phyloP scores from a whole-genome alignment of 345 rosid species.

The Bruguiera parviflora region DNA sequence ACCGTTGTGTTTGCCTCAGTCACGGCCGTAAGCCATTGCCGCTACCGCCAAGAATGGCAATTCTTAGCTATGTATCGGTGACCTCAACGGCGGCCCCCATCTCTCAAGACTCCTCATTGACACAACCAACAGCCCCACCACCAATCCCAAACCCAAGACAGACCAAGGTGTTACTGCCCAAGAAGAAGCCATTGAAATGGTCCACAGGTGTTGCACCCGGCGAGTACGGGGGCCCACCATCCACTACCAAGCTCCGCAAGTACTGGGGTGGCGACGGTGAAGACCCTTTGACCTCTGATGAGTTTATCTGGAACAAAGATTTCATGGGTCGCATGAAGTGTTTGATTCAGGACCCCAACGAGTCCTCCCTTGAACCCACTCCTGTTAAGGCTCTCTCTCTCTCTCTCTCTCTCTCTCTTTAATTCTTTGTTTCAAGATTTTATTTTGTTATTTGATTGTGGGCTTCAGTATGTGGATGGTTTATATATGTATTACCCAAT shows the following conservation, averaged over 20 bases:
- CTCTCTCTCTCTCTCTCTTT: not conserved
- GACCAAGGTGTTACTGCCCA: conserved; percentile 75
- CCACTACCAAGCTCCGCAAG: conserved; percentile 68
- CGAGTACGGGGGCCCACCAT: conserved; percentile 87
- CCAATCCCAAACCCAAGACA: conserved; percentile 34
- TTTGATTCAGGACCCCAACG: conserved; percentile 46
- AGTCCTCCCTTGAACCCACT: conserved; percentile 29
- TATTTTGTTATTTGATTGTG: not conserved
- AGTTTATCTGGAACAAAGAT: conserved; percentile 89
- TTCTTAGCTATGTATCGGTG: conserved; percentile 52
- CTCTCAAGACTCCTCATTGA: conserved; percentile 42
- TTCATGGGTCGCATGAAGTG: conserved; percentile 74
- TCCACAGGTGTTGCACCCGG: conserved; percentile 92
- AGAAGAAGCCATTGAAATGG: conserved; percentile 82
- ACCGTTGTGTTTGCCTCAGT: too few relatives aligned
- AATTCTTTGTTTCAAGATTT: not conserved
- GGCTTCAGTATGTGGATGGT: not conserved
- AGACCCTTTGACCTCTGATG: conserved; percentile 84
- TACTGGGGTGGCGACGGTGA: conserved; percentile 85
- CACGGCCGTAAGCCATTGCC: too few relatives aligned
- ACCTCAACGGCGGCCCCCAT: conserved; percentile 49
- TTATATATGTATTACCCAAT: too few relatives aligned
- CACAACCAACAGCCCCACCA: conserved; percentile 14
- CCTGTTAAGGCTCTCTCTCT: conserved; percentile 43
- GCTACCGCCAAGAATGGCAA: conserved; percentile 38